These are phyloP conservation scores for Ustilago hordei DNA, from an alignment of 1,284 basidiomycete species.

Conservation along the genomic window DNA sequence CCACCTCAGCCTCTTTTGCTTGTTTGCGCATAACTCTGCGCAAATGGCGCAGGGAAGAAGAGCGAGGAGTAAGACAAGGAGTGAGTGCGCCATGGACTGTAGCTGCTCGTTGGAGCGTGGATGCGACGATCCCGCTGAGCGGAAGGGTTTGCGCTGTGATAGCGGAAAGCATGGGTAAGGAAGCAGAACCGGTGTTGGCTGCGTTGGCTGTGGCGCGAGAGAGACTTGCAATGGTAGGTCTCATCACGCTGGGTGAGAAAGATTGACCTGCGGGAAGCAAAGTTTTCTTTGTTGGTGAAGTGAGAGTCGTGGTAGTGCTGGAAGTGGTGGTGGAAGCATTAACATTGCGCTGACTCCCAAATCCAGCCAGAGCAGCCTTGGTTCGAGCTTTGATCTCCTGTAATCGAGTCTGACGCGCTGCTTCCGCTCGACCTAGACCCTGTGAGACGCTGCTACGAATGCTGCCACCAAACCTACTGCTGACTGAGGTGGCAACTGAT, in stretches of 20 bases:
- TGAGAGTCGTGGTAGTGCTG: not conserved
- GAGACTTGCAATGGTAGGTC: conserved; percentile 37
- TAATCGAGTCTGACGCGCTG: conserved; percentile 39
- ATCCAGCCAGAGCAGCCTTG: conserved; percentile 33
- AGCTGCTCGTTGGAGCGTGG: conserved; percentile 29
- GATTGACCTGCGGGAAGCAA: conserved; percentile 2
- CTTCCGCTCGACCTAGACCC: conserved; percentile 35
- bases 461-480: conserved; percentile 30
- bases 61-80: conserved; percentile 33
- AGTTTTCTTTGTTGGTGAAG: conserved; percentile 8
- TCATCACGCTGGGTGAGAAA: conserved; percentile 44
- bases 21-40: conserved; percentile 41
- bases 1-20: conserved; percentile 37
- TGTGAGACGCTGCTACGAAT: conserved; percentile 40
- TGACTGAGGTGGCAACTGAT: conserved; percentile 18
- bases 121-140: not conserved
- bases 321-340: conserved; percentile 10
- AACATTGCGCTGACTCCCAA: conserved; percentile 34
- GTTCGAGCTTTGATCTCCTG: conserved; percentile 46
- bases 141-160: conserved; percentile 1
- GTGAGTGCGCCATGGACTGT: conserved; percentile 30
- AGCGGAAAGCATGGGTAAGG: conserved; percentile 27
- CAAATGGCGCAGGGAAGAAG: conserved; percentile 43
- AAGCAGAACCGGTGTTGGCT: conserved; percentile 12
- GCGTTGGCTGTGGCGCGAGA: conserved; percentile 8